Conservation (phyloP, 139 green algal genomes). For the Trebouxia sp. region DNA sequence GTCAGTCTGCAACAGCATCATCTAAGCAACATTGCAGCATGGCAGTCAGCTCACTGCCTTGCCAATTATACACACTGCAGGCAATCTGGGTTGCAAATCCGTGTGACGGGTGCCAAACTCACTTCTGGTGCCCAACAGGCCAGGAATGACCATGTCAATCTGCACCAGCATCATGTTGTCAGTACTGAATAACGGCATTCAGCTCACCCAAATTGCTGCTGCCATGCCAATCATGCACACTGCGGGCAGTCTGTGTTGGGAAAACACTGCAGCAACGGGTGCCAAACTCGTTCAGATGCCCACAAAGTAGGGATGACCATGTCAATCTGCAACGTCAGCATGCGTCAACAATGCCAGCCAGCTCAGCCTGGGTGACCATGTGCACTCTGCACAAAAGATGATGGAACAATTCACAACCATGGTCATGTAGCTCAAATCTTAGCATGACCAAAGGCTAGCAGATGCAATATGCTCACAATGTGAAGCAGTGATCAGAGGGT, state of each 20-base stretch:
- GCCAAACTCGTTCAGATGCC: slow-evolving; percentile 2
- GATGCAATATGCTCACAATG: no score
- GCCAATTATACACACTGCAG: background rate
- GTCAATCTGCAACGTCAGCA: slow-evolving; percentile 29
- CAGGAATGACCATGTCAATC: slow-evolving; percentile 11
- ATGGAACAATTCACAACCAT: no score
- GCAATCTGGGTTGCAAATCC: background rate
- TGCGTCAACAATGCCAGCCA: no score
- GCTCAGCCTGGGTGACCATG: no score
- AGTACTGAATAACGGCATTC: slow-evolving; percentile 72
- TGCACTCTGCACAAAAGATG: no score
- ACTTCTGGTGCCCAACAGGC: background rate
- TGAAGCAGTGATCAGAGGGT: no score
- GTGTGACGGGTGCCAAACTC: background rate
- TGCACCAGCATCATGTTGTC: no score
- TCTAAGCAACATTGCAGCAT: no score
- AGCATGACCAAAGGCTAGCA: no score
- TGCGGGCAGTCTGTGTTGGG: background rate
- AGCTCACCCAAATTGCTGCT: slow-evolving; percentile 79
- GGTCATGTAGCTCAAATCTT: no score
- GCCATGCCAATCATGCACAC: slow-evolving; percentile 35
- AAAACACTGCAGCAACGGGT: background rate
- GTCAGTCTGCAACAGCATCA: no score
- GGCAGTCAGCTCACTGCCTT: slow-evolving; percentile 75
- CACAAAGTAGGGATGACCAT: background rate